A percentile compares a stretch with the other conserved stretches of the same genome.
Conservation (phyloP, 805 yeast species). For the Candida caryicola region DNA sequence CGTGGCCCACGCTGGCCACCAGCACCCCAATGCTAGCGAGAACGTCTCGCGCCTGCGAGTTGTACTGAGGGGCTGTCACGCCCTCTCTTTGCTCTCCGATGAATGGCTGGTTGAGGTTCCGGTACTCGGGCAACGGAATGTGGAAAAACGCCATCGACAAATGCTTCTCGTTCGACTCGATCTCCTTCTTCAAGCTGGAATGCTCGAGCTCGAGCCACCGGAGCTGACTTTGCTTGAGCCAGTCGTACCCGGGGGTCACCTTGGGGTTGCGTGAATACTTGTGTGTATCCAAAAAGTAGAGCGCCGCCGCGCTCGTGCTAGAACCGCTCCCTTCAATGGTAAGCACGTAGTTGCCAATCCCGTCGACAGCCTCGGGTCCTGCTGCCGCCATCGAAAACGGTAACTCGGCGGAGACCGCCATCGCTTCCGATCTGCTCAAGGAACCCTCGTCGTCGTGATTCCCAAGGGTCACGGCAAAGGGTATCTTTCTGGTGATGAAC, state of each 20-base stretch:
- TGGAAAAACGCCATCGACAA: conserved; percentile 90
- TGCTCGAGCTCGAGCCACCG: conserved; percentile 46
- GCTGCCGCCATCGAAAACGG: conserved; percentile 65
- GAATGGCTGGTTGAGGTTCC: conserved; percentile 44
- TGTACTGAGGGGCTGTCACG: conserved; percentile 71
- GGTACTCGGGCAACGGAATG: conserved; percentile 87
- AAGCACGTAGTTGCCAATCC: conserved; percentile 80
- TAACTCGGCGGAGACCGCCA: conserved; percentile 51
- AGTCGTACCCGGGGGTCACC: conserved; percentile 76
- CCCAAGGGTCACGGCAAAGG: conserved; percentile 85
- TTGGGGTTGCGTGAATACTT: conserved; percentile 67
- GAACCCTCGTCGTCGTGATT: conserved; percentile 94
- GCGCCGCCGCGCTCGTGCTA: conserved; percentile 44
- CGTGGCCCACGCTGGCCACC: conserved; percentile 86
- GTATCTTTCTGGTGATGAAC: conserved; percentile 62
- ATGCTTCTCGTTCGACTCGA: conserved; percentile 39
- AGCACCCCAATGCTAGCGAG: conserved; percentile 67
- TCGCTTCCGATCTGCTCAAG: conserved; percentile 55
- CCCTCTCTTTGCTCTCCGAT: conserved; percentile 71
- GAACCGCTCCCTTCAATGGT: conserved; percentile 42
- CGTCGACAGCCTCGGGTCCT: conserved; percentile 70
- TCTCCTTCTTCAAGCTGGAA: conserved; percentile 23
- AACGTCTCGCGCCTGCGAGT: conserved; percentile 61
- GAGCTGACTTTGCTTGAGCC: conserved; percentile 71
- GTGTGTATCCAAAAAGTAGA: conserved; percentile 86